Evolutionary conservation across 805 yeast species (phyloP).

Genomic region (Starmerella lactis-condensi): DNA sequence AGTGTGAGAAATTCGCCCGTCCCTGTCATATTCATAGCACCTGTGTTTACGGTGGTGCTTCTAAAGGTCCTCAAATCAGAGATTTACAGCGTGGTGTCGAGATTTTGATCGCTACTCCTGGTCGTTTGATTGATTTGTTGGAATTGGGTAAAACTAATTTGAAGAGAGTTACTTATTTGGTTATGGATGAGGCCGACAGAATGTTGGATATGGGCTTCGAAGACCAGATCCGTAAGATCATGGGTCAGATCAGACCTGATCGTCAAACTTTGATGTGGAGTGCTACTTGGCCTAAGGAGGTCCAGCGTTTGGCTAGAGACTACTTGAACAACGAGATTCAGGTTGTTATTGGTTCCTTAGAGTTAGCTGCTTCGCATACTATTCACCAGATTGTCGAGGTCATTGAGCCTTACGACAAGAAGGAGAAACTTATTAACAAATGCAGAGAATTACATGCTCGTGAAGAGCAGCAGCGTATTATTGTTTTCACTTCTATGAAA

Average conservation of each 20-base stretch:
- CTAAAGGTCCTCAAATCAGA: slow-evolving; percentile 93
- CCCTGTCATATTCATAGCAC: slow-evolving; percentile 81
- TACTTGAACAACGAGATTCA: slow-evolving; percentile 85
- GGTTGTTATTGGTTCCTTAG: slow-evolving; percentile 90
- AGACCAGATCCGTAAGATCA: slow-evolving; percentile 97
- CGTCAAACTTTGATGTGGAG: slow-evolving; percentile 99
- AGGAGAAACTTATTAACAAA: slow-evolving; percentile 72
- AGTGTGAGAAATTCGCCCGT: slow-evolving; percentile 85
- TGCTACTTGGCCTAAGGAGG: slow-evolving; percentile 99
- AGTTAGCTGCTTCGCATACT: slow-evolving; percentile 89
- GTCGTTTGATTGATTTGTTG: slow-evolving; percentile 94
- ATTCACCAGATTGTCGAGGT: slow-evolving; percentile 89
- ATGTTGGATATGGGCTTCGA: slow-evolving; percentile 99
- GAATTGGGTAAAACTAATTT: slow-evolving; percentile 89
- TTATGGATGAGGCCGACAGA: slow-evolving; percentile 97
- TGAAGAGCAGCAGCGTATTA: slow-evolving; percentile 48
- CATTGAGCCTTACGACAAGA: slow-evolving; percentile 77
- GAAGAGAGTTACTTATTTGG: slow-evolving; percentile 90
- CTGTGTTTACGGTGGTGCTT: slow-evolving; percentile 99
- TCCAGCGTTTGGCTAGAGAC: slow-evolving; percentile 79
- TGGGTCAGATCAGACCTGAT: slow-evolving; percentile 96
- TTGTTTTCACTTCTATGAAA: slow-evolving; percentile 90
- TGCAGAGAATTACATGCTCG: slow-evolving; percentile 55
- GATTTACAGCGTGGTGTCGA: slow-evolving; percentile 90
- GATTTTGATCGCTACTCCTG: slow-evolving; percentile 95